These are phyloP conservation scores for Xylaria longipes DNA, from an alignment of 495 filamentous ascomycete genomes.

Conservation along the genomic window DNA sequence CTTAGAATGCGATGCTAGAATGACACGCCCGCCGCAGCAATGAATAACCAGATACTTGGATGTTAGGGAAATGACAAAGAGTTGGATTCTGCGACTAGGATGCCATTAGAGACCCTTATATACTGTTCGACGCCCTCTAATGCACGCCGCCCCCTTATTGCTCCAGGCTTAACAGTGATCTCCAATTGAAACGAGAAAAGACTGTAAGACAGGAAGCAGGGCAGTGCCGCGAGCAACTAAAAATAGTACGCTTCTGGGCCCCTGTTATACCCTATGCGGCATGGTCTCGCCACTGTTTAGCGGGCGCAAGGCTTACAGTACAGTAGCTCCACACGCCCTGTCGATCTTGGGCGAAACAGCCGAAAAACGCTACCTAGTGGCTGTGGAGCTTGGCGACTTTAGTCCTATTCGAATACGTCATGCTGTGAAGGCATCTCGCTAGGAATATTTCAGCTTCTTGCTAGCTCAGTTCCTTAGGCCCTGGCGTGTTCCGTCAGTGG, in stretches of 20 bases:
- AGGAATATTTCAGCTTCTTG: no score
- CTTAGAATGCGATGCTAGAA: background rate
- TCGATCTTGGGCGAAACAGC: no score
- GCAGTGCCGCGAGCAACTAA: background rate
- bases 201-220: no score
- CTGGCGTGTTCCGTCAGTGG: no score
- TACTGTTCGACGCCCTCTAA: background rate
- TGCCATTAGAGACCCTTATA: background rate
- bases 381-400: no score
- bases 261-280: background rate
- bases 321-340: no score
- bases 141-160: background rate
- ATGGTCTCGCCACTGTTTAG: background rate
- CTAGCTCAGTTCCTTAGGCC: no score
- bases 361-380: no score
- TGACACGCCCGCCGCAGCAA: background rate
- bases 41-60: background rate
- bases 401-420: no score
- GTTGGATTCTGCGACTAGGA: background rate
- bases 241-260: background rate
- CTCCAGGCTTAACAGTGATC: background rate
- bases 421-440: no score
- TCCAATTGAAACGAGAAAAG: no score
- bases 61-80: background rate
- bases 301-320: background rate